phyloP scores from a whole-genome alignment of 176 grass and related monocot species.

The Neostapfia colusana region DNA sequence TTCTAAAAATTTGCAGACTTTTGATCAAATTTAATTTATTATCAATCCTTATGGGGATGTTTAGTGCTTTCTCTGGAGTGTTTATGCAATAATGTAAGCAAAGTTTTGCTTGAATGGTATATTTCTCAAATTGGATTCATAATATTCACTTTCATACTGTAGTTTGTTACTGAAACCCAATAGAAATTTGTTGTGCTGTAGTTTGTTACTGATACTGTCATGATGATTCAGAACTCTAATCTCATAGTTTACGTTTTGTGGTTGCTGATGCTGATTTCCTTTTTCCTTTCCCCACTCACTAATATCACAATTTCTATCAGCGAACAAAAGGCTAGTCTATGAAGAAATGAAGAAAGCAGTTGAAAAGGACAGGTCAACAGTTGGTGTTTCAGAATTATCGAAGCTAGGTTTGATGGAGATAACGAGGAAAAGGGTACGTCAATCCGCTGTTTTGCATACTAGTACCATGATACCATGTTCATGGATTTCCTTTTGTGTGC shows the following conservation, averaged over 20 bases:
- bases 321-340: slow-evolving; percentile 75
- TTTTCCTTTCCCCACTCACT: slow-evolving; percentile 28
- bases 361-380: slow-evolving; percentile 80
- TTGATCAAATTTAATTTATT: background rate
- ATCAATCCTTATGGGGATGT: slow-evolving; percentile 9
- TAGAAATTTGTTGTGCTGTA: too few species aligned
- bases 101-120: slow-evolving; percentile 3
- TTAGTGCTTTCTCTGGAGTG: background rate
- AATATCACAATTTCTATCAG: slow-evolving; percentile 49
- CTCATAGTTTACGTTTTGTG: background rate
- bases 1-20: too few species aligned
- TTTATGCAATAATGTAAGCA: slow-evolving; percentile 11
- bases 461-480: slow-evolving; percentile 1
- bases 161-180: background rate
- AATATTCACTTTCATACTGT: background rate
- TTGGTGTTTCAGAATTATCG: slow-evolving; percentile 86
- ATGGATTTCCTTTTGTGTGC: background rate
- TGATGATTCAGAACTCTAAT: background rate
- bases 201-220: background rate
- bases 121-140: background rate
- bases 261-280: slow-evolving; percentile 1
- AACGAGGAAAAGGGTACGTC: slow-evolving; percentile 90
- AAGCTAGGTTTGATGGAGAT: slow-evolving; percentile 93
- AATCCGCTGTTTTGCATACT: background rate
- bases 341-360: slow-evolving; percentile 92